These are phyloP conservation scores for Pseudocercospora macadamiae DNA, from an alignment of 2,329 filamentous ascomycete genomes.

Conservation along the genomic window DNA sequence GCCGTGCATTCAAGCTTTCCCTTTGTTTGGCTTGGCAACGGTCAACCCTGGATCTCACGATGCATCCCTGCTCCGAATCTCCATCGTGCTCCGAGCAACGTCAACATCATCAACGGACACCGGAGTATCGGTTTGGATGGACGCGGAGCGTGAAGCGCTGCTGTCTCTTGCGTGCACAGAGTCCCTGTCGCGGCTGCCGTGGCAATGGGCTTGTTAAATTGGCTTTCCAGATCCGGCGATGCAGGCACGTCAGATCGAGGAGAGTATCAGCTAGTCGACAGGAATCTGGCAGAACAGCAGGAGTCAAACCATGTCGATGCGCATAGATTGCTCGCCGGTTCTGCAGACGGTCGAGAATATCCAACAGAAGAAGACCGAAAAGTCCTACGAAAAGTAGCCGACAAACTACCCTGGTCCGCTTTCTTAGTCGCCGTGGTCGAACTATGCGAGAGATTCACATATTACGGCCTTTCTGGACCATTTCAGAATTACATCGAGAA, in stretches of 20 bases:
- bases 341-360: slow-evolving; percentile 21
- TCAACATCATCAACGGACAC: neutral
- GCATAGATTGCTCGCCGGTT: neutral
- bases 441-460: slow-evolving; percentile 31
- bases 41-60: neutral
- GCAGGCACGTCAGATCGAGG: slow-evolving; percentile 14
- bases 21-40: neutral
- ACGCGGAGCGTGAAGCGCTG: neutral
- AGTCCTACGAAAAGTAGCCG: slow-evolving; percentile 48
- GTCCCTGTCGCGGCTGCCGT: neutral
- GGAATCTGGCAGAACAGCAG: slow-evolving; percentile 1
- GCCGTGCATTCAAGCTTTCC: neutral
- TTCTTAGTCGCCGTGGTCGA: slow-evolving; percentile 29
- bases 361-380: slow-evolving; percentile 46
- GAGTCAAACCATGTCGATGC: neutral
- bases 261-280: slow-evolving; percentile 23
- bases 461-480: slow-evolving; percentile 35
- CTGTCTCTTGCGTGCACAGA: too few relatives aligned
- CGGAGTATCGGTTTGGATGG: neutral
- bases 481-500: slow-evolving; percentile 53
- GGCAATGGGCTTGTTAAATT: slow-evolving; percentile 20
- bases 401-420: slow-evolving; percentile 44
- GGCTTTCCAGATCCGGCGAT: slow-evolving; percentile 4
- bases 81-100: neutral
- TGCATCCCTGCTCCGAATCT: neutral